These are phyloP conservation scores for Corylus americana DNA, from an alignment of 306 rosid species.

Conservation along the genomic window DNA sequence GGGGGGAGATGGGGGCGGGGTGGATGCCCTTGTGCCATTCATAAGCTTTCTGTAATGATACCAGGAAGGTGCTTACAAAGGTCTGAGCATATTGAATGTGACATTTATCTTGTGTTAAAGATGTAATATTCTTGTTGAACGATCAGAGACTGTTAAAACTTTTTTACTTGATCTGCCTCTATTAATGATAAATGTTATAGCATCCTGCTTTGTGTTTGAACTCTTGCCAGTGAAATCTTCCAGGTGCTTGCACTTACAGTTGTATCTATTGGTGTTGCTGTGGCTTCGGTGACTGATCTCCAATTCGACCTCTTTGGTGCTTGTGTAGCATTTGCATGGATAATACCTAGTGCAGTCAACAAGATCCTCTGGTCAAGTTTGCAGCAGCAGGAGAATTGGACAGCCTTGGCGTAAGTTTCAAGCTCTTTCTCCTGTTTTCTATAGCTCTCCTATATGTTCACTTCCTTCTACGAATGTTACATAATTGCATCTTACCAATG, in stretches of 20 bases:
- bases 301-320: slow-evolving; percentile 81
- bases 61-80: not conserved
- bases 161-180: not conserved
- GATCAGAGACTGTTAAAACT: not conserved
- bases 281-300: slow-evolving; percentile 81
- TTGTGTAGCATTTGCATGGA: slow-evolving; percentile 79
- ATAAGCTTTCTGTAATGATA: not conserved
- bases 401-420: slow-evolving; percentile 70
- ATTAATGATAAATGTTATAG: not conserved
- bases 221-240: slow-evolving; percentile 27
- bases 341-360: slow-evolving; percentile 77
- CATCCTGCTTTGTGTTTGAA: not conserved
- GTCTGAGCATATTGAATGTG: not conserved
- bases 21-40: not conserved
- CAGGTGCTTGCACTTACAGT: slow-evolving; percentile 71
- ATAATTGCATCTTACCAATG: slow-evolving; percentile 14
- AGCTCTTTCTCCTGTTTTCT: not conserved
- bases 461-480: not conserved
- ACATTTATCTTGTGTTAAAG: not conserved
- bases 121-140: not conserved
- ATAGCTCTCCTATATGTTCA: slow-evolving; percentile 2
- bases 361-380: slow-evolving; percentile 86
- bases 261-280: slow-evolving; percentile 80
- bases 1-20: too few species aligned
- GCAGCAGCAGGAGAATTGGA: slow-evolving; percentile 91